Conservation (phyloP, 116 monocot species). For the Zostera marina region DNA sequence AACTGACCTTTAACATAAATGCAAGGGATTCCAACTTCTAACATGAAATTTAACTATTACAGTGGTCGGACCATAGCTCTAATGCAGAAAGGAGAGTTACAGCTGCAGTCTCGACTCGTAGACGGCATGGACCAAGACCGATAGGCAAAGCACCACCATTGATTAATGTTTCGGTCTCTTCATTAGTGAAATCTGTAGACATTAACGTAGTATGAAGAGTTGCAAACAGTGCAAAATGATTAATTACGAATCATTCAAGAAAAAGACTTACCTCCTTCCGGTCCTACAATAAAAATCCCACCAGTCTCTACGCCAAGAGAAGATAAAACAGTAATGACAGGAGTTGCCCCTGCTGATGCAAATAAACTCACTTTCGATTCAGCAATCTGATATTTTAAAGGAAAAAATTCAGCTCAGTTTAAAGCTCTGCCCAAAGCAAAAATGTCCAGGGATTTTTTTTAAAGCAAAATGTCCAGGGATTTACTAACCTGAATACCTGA, state of each 20-base stretch:
- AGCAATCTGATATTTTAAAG: constrained; percentile 2
- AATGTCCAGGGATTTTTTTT: not conserved
- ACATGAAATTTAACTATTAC: not conserved
- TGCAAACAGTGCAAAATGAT: not conserved
- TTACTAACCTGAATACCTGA: too few species aligned
- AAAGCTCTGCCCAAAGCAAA: not conserved
- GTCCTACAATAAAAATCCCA: constrained; percentile 71
- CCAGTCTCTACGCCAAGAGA: constrained; percentile 13
- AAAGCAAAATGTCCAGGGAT: too few species aligned
- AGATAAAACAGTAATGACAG: constrained; percentile 39
- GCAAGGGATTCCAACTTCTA: too few species aligned
- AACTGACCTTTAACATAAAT: too few species aligned
- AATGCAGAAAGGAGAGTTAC: constrained; percentile 59
- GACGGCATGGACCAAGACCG: constrained; percentile 64
- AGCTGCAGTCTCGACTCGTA: constrained; percentile 87
- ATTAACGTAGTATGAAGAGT: not conserved
- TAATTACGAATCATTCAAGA: not conserved
- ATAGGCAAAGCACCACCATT: constrained; percentile 47
- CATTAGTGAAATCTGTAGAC: constrained; percentile 60
- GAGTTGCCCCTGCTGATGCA: constrained; percentile 64
- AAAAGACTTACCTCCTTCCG: constrained; percentile 60
- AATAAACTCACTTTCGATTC: constrained; percentile 50
- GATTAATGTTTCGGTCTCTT: constrained; percentile 53
- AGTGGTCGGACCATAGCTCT: constrained; percentile 59
- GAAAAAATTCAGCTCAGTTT: not conserved